Evolutionary conservation across 2,329 filamentous ascomycete genomes (phyloP), one percentile per base, ranked within the genome.

Genomic region (Pseudogymnoascus sp.): DNA sequence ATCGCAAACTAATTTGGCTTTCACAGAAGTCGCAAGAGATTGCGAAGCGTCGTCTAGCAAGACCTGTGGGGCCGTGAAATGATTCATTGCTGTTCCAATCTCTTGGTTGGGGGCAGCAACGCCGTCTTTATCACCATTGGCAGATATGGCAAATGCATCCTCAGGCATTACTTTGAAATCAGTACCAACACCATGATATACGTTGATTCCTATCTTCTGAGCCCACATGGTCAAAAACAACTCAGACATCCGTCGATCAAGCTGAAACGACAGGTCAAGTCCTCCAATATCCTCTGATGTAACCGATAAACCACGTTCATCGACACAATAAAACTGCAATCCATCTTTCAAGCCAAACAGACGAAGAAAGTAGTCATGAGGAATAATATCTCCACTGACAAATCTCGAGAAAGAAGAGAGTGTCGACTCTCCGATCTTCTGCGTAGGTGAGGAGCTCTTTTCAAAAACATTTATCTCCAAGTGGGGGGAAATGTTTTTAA

Each of bases 371-470:
- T 63, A 1, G 64, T 38, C 21, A 62, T 62, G n/a, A 71, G 66
- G 1, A 67, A 68, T 40, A 67, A 31, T 8, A 42, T 40, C 61
- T 69, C 69, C 7, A 64, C 61, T 68, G 67, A 70, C 42, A 68
- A 18, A 14, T 63, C 65, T 42, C 38, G 38, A 42, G 40, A 71
- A 71, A 5, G 65, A 42, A 10, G 68, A 63, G 7, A 71, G 67
- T 6, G 69, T 71, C 12, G 65, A 67, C 60, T 71, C 70, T 40
- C 70, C 69, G 25, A 71, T 71, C 42, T 71, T 71, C 63, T 71
- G 70, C 18, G 62, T 62, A 16, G 69, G 69, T 3, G 59, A 61
- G 16, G 14, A 6, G n/a, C 61, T 65, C 42, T 69, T 70, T 28
- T 42, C 38, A 42, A 42, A 42, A 18, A 42, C 38, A 42, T 16